These are phyloP conservation scores for Venturiaceae sp. DNA, from an alignment of 2,329 filamentous ascomycete genomes.

Conservation along the genomic window DNA sequence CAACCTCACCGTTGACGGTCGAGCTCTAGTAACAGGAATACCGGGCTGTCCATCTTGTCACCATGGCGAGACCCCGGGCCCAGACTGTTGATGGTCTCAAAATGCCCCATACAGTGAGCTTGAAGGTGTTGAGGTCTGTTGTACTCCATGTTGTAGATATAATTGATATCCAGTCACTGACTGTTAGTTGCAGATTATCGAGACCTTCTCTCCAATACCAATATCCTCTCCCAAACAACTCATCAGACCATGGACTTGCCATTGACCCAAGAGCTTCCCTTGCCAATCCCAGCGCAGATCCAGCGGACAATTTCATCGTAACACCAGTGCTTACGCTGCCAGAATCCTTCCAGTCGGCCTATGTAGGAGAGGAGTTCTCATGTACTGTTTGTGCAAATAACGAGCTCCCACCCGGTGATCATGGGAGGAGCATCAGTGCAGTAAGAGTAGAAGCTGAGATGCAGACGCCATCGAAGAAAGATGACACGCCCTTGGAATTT, in stretches of 20 bases:
- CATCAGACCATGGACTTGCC: slow-evolving; percentile 30
- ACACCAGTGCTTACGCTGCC: slow-evolving; percentile 67
- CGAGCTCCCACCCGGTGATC: slow-evolving; percentile 44
- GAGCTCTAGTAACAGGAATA: background rate
- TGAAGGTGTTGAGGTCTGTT: slow-evolving; percentile 77
- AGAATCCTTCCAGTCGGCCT: slow-evolving; percentile 84
- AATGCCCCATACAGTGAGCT: slow-evolving; percentile 66
- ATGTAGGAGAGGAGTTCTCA: slow-evolving; percentile 89
- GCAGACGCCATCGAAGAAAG: slow-evolving; percentile 75
- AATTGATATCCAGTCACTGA: slow-evolving; percentile 1
- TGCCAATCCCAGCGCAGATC: slow-evolving; percentile 51
- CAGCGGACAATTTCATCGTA: slow-evolving; percentile 36
- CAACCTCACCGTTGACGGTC: background rate
- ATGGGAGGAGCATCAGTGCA: slow-evolving; percentile 51
- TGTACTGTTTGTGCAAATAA: slow-evolving; percentile 97
- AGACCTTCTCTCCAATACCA: slow-evolving; percentile 68
- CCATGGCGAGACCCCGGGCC: slow-evolving; percentile 15
- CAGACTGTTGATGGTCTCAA: slow-evolving; percentile 28
- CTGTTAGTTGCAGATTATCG: slow-evolving; percentile 54
- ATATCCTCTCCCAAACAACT: slow-evolving; percentile 49
- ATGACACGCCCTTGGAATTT: slow-evolving; percentile 45
- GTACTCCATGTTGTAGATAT: slow-evolving; percentile 17
- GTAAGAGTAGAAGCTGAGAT: slow-evolving; percentile 85
- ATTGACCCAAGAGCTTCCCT: slow-evolving; percentile 58
- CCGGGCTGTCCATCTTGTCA: background rate